Base-by-base conservation (phyloP, 176 grass and related monocot genomes). In the Alopecurus myosuroides region DNA sequence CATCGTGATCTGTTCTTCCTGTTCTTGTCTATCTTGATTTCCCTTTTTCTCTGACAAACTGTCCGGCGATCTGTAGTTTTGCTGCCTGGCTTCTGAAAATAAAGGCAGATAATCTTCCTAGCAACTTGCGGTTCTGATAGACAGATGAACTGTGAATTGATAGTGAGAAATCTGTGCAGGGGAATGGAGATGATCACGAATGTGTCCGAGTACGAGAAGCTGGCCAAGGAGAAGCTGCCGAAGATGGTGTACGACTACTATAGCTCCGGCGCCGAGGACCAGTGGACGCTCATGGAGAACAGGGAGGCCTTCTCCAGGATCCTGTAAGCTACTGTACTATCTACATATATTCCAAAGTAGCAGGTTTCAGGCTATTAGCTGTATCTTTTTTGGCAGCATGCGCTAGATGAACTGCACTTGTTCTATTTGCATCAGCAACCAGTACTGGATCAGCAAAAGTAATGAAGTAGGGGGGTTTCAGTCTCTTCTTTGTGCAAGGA, bases 191-290 rank as follows among this genome's bases (percentile, higher is more conserved):
- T 78, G 49, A 85, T 99, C 18, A 99, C 97, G 57, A 99, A 99
- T 74, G 97, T 99, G 74, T 55, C 52, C 30, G 97, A 99, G 90
- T 99, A 94, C 14, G 88, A 99, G 81, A 77, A 70, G 35, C 84
- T 92, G 15, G 97, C 91, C 0, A 96, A 91, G 88, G 74, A 94
- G 84, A 99, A 84, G 66, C 73, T 99, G 66, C 86, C 97, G 11
- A 99, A 96, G 87, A 96, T 99, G 97, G 88, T 96, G 53, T 99
- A 94, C 44, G 97, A 99, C 85, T 99, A 96, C 86, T 99, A 94
- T 64, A 76, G 91, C 42, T 89, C 97, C 7, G 97, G 97, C n/a
- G 97, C 97, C 25, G 97, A 99, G 55, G 97, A 99, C 88, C 87
- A 96, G 57, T 96, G 91, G 97, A 94, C 89, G 29, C 91, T 99